These are phyloP conservation scores for Plasmodium vinckei DNA, from an alignment of 169 alveolate species.

Conservation along the genomic window DNA sequence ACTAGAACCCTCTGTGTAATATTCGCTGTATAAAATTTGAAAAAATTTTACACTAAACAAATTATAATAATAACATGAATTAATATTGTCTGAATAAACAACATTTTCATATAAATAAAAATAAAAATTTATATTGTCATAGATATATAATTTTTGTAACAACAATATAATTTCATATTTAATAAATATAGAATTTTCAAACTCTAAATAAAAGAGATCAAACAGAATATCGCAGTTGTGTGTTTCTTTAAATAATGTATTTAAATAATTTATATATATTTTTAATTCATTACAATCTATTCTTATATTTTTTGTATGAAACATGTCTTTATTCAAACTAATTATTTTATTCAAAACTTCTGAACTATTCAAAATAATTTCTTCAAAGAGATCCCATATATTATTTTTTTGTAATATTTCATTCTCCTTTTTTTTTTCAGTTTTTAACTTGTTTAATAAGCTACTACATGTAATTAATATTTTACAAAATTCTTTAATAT, in stretches of 20 bases:
- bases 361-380: conserved; percentile 42
- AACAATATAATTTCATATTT: conserved; percentile 44
- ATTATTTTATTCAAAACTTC: conserved; percentile 50
- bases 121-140: conserved; percentile 65
- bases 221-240: conserved; percentile 33
- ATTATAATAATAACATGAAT: conserved; percentile 43
- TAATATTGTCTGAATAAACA: conserved; percentile 26
- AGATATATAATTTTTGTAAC: conserved; percentile 48
- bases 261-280: conserved; percentile 38
- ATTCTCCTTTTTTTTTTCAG: conserved; percentile 3
- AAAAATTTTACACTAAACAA: conserved; percentile 33
- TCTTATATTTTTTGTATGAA: conserved; percentile 41
- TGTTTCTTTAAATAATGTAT: conserved; percentile 35
- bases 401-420: conserved; percentile 17
- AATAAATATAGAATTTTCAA: conserved; percentile 24
- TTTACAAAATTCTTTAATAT: conserved; percentile 47
- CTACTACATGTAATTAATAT: conserved; percentile 11
- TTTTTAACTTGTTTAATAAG: conserved; percentile 29
- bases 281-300: conserved; percentile 56
- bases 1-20: background rate
- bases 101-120: conserved; percentile 38
- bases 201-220: conserved; percentile 6
- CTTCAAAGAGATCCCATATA: conserved; percentile 28
- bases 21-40: conserved; percentile 46
- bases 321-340: conserved; percentile 56